phyloP scores from a whole-genome alignment of 129 eudicot genomes.

The Oenanthe sinensis region DNA sequence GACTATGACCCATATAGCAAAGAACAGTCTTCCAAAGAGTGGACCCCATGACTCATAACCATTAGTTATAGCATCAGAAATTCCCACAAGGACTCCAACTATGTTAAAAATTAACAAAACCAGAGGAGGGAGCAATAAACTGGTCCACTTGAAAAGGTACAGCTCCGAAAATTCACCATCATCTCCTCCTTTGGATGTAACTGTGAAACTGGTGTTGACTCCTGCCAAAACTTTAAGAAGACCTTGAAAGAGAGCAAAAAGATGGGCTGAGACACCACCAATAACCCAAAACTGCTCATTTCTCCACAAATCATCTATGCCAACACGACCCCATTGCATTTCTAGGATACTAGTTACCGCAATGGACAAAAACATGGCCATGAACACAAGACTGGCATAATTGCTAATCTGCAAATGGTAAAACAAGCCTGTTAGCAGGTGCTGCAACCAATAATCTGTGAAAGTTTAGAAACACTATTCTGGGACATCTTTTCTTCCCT shows the following conservation, averaged over 20 bases:
- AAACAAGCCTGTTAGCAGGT: neutral
- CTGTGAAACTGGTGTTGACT: conserved; percentile 24
- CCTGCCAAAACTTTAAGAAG: conserved; percentile 24
- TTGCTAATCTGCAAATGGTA: conserved; percentile 22
- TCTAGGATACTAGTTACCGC: conserved; percentile 22
- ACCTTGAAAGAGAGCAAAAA: conserved; percentile 26
- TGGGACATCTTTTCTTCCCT: neutral
- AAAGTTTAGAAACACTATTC: neutral
- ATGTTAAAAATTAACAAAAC: conserved; percentile 18
- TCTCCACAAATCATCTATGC: conserved; percentile 24
- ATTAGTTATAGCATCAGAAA: conserved; percentile 24
- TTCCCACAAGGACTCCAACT: conserved; percentile 20
- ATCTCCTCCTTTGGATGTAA: conserved; percentile 25
- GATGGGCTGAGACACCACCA: conserved; percentile 24
- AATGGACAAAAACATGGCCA: conserved; percentile 21
- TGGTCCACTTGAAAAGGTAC: conserved; percentile 25
- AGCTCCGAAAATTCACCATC: conserved; percentile 27
- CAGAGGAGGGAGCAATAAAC: conserved; percentile 23
- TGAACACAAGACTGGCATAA: conserved; percentile 23
- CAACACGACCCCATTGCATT: conserved; percentile 27
- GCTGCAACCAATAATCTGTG: neutral
- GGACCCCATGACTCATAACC: conserved; percentile 19
- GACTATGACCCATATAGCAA: conserved; percentile 26
- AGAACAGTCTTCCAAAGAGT: conserved; percentile 20
- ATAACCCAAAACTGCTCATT: conserved; percentile 29